Percentiles rank a stretch among this genome's conserved stretches.
Evolutionary conservation across 192 early-diverging fungal genomes (phyloP).

Genomic region (Backusella australiensis): DNA sequence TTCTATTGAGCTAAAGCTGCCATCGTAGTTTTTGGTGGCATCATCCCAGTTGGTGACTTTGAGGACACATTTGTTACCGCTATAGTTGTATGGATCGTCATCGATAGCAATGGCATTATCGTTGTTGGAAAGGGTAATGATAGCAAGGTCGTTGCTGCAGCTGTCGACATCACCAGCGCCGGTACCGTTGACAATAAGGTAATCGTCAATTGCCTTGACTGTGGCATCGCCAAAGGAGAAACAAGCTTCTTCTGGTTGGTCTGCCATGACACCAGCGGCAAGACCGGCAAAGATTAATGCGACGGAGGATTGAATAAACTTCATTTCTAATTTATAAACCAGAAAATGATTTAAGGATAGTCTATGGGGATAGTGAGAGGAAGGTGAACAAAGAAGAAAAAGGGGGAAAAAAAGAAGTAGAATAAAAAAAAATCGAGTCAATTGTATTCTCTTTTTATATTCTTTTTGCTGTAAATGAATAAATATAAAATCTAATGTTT

Average conservation of each 20-base stretch:
- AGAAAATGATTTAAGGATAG: background rate
- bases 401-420: background rate
- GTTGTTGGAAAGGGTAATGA: background rate
- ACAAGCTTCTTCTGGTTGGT: background rate
- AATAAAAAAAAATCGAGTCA: background rate
- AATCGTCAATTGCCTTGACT: background rate
- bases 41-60: constrained; percentile 4
- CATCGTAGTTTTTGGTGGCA: background rate
- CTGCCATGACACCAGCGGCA: background rate
- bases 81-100: background rate
- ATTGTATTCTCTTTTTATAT: constrained; percentile 4
- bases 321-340: background rate
- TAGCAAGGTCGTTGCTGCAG: background rate
- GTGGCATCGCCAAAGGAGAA: background rate
- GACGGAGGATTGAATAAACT: background rate
- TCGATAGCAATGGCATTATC: background rate
- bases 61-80: background rate
- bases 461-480: background rate
- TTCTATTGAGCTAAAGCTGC: background rate
- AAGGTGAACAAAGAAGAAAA: background rate
- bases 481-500: background rate
- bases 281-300: background rate
- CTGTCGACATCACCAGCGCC: background rate
- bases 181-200: background rate
- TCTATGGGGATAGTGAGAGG: background rate